Percentiles rank a stretch among this genome's conserved stretches.
phyloP scores from a whole-genome alignment of 345 rosid genomes.

The Moringa oleifera region DNA sequence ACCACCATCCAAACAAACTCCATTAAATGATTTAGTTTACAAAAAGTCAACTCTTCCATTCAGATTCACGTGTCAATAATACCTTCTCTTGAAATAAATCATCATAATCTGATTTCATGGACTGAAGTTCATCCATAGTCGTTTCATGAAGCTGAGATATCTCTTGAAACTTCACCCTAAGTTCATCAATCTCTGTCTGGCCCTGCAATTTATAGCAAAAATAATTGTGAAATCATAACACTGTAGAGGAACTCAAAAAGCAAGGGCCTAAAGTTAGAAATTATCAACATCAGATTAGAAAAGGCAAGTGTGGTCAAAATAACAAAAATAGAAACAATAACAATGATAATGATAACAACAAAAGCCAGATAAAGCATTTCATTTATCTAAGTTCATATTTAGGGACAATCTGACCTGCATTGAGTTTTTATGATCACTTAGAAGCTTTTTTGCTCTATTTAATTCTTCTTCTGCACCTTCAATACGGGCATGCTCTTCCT shows the following conservation, averaged over 20 bases:
- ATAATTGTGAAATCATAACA: conserved; percentile 6
- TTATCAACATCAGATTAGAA: background rate
- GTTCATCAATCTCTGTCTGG: conserved; percentile 42
- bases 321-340: too few relatives aligned
- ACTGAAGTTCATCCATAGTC: conserved; percentile 45
- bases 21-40: too few relatives aligned
- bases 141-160: conserved; percentile 41
- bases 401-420: conserved; percentile 43
- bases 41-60: too few relatives aligned
- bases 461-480: conserved; percentile 48
- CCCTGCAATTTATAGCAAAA: conserved; percentile 34
- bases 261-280: background rate
- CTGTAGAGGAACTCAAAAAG: conserved; percentile 4
- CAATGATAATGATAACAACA: too few relatives aligned
- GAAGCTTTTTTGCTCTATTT: conserved; percentile 35
- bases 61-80: conserved; percentile 8
- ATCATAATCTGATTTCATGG: conserved; percentile 49
- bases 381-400: too few relatives aligned
- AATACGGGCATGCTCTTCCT: conserved; percentile 41
- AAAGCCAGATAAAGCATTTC: too few relatives aligned
- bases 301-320: background rate
- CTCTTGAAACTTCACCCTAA: conserved; percentile 42
- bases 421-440: conserved; percentile 44
- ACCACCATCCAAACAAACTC: too few relatives aligned
- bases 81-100: conserved; percentile 68